Conservation (phyloP, 169 alveolate species). For the Plasmodium vivax region DNA sequence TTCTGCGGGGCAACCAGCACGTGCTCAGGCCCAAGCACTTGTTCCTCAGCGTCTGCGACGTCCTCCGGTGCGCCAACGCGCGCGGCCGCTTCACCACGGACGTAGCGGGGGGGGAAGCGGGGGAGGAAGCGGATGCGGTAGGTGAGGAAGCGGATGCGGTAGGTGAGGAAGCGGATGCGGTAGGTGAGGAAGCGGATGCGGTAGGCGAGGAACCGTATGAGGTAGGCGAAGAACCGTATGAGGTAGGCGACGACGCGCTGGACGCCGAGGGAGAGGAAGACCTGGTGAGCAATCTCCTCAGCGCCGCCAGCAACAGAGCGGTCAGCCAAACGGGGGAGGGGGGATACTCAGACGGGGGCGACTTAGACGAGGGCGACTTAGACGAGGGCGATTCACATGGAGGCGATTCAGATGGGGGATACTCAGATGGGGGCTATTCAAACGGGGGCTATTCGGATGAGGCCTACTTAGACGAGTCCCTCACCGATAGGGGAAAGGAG, state of each 20-base stretch:
- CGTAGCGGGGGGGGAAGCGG: neutral
- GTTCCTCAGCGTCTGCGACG: slow-evolving; percentile 31
- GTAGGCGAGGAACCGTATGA: neutral
- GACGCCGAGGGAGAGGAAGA: neutral
- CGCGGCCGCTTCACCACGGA: slow-evolving; percentile 6
- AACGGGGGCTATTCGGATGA: neutral
- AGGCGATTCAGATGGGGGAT: no score
- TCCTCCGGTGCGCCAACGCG: slow-evolving; percentile 3
- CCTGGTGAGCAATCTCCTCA: neutral
- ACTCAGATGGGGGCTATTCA: neutral
- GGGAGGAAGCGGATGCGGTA: neutral
- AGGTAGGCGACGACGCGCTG: neutral
- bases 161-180: neutral
- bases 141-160: neutral
- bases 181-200: neutral
- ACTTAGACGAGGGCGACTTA: neutral
- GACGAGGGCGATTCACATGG: neutral
- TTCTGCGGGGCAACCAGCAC: slow-evolving; percentile 20
- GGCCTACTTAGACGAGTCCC: neutral
- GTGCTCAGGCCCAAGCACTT: slow-evolving; percentile 22
- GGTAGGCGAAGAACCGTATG: neutral
- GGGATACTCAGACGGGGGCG: neutral
- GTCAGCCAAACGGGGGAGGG: neutral
- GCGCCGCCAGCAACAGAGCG: neutral
- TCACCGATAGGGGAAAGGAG: neutral